A percentile compares a stretch with the other conserved stretches of the same genome.
phyloP scores from a whole-genome alignment of 1,139 yeast species.

The Geotrichum reessii region DNA sequence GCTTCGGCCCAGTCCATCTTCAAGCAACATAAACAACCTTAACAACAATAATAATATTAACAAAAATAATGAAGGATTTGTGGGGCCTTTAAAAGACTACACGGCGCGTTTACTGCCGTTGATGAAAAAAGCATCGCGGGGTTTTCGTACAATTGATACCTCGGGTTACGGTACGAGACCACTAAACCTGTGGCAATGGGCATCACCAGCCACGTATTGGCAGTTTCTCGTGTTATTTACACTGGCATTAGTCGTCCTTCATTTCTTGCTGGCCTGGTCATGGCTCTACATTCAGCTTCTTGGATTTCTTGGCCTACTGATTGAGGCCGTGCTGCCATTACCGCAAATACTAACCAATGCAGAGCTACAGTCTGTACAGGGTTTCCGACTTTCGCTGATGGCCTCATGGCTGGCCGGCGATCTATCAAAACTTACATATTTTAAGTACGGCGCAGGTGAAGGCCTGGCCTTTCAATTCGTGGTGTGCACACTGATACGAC shows the following conservation, averaged over 20 bases:
- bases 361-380: slow-evolving; percentile 64
- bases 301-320: slow-evolving; percentile 67
- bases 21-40: background rate
- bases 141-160: background rate
- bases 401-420: slow-evolving; percentile 90
- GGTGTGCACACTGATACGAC: slow-evolving; percentile 76
- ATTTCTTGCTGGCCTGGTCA: slow-evolving; percentile 42
- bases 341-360: slow-evolving; percentile 78
- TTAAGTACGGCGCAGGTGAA: slow-evolving; percentile 64
- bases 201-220: slow-evolving; percentile 58
- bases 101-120: background rate
- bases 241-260: slow-evolving; percentile 40
- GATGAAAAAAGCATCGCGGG: background rate
- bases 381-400: slow-evolving; percentile 68
- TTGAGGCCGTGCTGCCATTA: slow-evolving; percentile 78
- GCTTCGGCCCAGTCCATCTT: background rate
- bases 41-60: background rate
- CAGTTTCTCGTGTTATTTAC: slow-evolving; percentile 52
- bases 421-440: slow-evolving; percentile 64
- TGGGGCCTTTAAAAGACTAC: background rate
- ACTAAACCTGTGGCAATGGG: slow-evolving; percentile 82
- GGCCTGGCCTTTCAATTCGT: slow-evolving; percentile 60
- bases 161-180: slow-evolving; percentile 44
- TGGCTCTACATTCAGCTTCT: slow-evolving; percentile 49
- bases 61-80: background rate